Conservation (phyloP, 441 rosid species). For the Bruguiera hainesii region DNA sequence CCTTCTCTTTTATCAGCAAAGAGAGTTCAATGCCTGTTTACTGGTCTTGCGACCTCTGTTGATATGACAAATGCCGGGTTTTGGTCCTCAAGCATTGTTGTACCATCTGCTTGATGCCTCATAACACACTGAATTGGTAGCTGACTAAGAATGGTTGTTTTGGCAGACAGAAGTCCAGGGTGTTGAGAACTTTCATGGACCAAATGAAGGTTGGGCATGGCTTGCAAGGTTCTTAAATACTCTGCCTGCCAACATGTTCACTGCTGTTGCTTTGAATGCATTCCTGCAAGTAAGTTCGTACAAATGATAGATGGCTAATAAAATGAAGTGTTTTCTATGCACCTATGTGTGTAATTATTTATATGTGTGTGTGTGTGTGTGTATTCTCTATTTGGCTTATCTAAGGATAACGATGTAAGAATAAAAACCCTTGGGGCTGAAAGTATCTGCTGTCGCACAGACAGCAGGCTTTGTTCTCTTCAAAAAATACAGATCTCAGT, state of each 20-base stretch:
- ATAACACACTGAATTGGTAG: not conserved
- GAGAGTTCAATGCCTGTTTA: not conserved
- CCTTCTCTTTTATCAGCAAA: not conserved
- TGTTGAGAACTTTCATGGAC: constrained; percentile 56
- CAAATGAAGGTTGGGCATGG: constrained; percentile 92
- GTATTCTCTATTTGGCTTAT: not conserved
- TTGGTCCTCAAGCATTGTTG: not conserved
- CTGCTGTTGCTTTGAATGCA: constrained; percentile 68
- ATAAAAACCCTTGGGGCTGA: not conserved
- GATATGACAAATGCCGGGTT: constrained; percentile 1
- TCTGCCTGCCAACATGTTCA: constrained; percentile 64
- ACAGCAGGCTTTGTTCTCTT: constrained; percentile 77
- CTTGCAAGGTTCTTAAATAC: constrained; percentile 65
- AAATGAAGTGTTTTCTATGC: no score
- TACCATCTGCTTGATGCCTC: not conserved
- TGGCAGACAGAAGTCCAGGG: constrained; percentile 62
- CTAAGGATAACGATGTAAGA: not conserved
- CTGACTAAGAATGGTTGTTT: constrained; percentile 20
- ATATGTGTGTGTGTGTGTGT: no score
- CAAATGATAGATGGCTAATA: not conserved
- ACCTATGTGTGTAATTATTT: no score
- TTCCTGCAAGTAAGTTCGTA: constrained; percentile 58
- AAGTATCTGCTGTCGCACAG: constrained; percentile 31
- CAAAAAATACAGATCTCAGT: constrained; percentile 59
- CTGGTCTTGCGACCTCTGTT: not conserved